Evolutionary conservation across 139 green algal species (phyloP), one percentile per base, ranked within the genome.

Genomic region (Limnomonas spitsbergensis): DNA sequence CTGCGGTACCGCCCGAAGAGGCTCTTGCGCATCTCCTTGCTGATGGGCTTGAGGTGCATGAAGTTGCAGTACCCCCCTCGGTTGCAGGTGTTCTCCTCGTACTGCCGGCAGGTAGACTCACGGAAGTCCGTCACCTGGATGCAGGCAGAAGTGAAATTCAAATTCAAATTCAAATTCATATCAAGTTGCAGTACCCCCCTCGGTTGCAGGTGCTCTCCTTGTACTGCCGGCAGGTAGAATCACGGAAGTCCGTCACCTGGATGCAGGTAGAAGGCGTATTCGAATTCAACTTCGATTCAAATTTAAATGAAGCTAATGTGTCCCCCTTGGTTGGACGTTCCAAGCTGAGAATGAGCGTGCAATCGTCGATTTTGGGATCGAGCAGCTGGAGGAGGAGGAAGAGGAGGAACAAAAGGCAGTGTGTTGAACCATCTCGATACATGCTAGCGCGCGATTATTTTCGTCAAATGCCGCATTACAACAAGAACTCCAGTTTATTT

Each of bases 251-350:
- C 0, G 96, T 98, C 1, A 99, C 47, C 47, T 61, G 47, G n/a
- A n/a, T n/a, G n/a, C 96, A n/a, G n/a, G n/a, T n/a, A n/a, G n/a
- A n/a, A n/a, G n/a, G n/a, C n/a, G n/a, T n/a, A n/a, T n/a, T n/a
- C n/a, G n/a, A n/a, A n/a, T n/a, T n/a, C n/a, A n/a, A n/a, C n/a
- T n/a, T n/a, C n/a, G n/a, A n/a, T n/a, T n/a, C n/a, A n/a, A n/a
- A n/a, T n/a, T n/a, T n/a, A n/a, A n/a, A 99, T 98, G 89, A 99
- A 99, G 86, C 98, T 99, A 89, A 96, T 99, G 86, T 98, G 98
- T 35, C 96, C 96, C 34, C 96, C 96, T 31, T 94, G 89, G 66
- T 91, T 94, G 91, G n/a, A n/a, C n/a, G n/a, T n/a, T n/a, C n/a
- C n/a, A n/a, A n/a, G n/a, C n/a, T n/a, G n/a, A n/a, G n/a, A n/a